Base-by-base conservation (phyloP, 1,284 basidiomycete species). In the Marasmius tenuissimus region DNA sequence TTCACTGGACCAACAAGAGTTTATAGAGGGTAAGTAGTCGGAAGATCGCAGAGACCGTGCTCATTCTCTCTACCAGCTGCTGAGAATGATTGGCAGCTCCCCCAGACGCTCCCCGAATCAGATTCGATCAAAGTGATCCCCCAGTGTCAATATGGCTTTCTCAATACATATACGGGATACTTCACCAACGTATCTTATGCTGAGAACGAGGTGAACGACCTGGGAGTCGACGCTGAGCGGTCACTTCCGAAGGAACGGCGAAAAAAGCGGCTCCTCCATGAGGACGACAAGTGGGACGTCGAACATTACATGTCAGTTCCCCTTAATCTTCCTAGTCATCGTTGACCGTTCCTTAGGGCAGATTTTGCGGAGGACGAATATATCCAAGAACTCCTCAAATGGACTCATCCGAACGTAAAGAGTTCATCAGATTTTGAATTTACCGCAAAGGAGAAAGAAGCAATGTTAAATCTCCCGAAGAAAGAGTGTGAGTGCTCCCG, bases 121-220 rank as follows among this genome's bases (percentile, higher is more conserved):
- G 65, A 75, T 33, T 67, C 78, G 3, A 65, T 85, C 37, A 75
- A 77, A 50, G 76, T 78, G 1, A 77, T 78, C 10, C 56, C 73
- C 6, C 75, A 80, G 62, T 82, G 77, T 57, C 79, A 74, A 10
- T 93, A 93, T 67, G 92, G 91, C 3, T 93, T 93, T 72, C 73
- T 93, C 62, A 78, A 90, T 69, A 76, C 84, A 69, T 81, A 93
- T 70, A 83, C 84, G 0, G 88, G 89, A 12, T 93, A 90, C 71
- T 89, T 93, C 69, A 77, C 75, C 58, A 87, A 92, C 71, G 85
- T 86, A 16, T 72, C 75, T n/a, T 84, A 89, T 66, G 83, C 82
- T 9, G 89, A 88, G 71, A 93, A 93, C 68, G 91, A 93, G 68
- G 78, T 91, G 12, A 91, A 92, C 67, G 91, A 92, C 67, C 79